phyloP scores from a whole-genome alignment of 75 land plant species.

The Pseudotsuga menziesii region DNA sequence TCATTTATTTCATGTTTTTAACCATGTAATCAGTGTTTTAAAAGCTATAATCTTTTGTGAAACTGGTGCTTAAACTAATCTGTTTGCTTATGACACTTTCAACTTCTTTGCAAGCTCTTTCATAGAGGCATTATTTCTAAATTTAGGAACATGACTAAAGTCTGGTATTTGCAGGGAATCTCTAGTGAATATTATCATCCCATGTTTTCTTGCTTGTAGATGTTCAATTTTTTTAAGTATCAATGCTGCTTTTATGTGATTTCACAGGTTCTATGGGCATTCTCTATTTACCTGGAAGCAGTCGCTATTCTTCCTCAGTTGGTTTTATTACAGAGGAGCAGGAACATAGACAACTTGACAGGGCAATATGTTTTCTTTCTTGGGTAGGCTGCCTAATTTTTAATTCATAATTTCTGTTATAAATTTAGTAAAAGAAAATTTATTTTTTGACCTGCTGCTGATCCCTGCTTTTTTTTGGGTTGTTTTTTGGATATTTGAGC shows the following conservation, averaged over 20 bases:
- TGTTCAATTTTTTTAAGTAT: background rate
- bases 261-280: constrained; percentile 79
- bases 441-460: background rate
- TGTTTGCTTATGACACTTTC: background rate
- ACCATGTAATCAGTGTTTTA: background rate
- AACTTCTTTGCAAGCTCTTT: background rate
- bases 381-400: constrained; percentile 41
- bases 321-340: constrained; percentile 78
- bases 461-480: background rate
- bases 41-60: background rate
- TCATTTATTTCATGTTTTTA: background rate
- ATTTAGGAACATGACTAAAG: background rate
- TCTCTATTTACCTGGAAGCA: constrained; percentile 92
- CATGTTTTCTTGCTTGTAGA: background rate
- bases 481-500: background rate
- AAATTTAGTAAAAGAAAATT: background rate
- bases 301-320: constrained; percentile 93
- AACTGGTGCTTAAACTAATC: background rate
- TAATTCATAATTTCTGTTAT: background rate
- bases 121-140: background rate
- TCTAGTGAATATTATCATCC: background rate
- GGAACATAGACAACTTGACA: constrained; percentile 92
- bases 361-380: constrained; percentile 94
- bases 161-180: background rate
- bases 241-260: background rate